Evolutionary conservation across 1,139 yeast species (phyloP).

Genomic region (Magnusiomyces suaveolens): DNA sequence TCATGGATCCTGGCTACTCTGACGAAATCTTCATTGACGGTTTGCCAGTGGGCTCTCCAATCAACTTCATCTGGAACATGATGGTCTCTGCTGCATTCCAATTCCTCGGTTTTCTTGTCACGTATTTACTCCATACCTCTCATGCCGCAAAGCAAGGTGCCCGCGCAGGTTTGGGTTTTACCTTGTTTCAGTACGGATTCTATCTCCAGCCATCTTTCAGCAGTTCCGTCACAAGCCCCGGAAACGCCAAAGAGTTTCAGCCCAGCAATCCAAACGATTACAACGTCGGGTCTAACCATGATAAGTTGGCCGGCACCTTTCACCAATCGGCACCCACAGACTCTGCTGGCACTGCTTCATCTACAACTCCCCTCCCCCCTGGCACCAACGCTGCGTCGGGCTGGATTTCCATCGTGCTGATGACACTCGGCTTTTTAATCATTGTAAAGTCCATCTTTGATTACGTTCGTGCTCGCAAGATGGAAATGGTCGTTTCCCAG

Average conservation of each 20-base stretch:
- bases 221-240: too few species aligned
- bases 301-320: slow-evolving; percentile 26
- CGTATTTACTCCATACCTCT: slow-evolving; percentile 86
- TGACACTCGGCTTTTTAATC: slow-evolving; percentile 60
- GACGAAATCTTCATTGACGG: slow-evolving; percentile 95
- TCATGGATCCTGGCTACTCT: slow-evolving; percentile 66
- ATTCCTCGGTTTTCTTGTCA: slow-evolving; percentile 82
- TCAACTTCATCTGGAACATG: slow-evolving; percentile 83
- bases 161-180: slow-evolving; percentile 82
- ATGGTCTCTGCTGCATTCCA: slow-evolving; percentile 89
- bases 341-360: background rate
- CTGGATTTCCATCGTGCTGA: slow-evolving; percentile 45
- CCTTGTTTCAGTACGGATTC: slow-evolving; percentile 70
- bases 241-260: slow-evolving; percentile 36
- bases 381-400: slow-evolving; percentile 13
- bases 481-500: slow-evolving; percentile 48
- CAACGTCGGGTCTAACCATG: slow-evolving; percentile 26
- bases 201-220: slow-evolving; percentile 60
- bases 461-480: slow-evolving; percentile 63
- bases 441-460: slow-evolving; percentile 59
- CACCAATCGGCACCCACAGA: slow-evolving; percentile 16
- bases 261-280: slow-evolving; percentile 35
- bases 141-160: slow-evolving; percentile 98
- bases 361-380: slow-evolving; percentile 31
- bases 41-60: slow-evolving; percentile 86